Percentiles rank a stretch among this genome's conserved stretches.
Evolutionary conservation across 257 asterid genomes (phyloP).

Genomic region (Solanum clarkiae): DNA sequence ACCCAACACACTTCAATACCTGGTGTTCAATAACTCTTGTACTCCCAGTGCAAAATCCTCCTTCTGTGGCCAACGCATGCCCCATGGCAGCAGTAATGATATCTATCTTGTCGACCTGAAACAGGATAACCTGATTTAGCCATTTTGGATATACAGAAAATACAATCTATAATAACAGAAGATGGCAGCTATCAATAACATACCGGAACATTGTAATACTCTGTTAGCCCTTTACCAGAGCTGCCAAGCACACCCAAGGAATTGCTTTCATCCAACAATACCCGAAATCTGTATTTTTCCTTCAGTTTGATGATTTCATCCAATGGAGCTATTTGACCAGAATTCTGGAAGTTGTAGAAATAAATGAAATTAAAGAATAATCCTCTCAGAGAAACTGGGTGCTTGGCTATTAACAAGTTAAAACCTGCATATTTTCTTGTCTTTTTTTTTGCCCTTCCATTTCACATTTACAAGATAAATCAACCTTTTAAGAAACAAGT

Average conservation of each 20-base stretch:
- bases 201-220: conserved; percentile 66
- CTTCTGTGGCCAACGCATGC: conserved; percentile 90
- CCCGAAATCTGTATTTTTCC: conserved; percentile 82
- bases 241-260: conserved; percentile 87
- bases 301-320: conserved; percentile 76
- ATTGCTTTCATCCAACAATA: conserved; percentile 83
- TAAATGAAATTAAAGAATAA: not conserved
- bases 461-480: not conserved
- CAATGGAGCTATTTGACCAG: conserved; percentile 87
- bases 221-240: conserved; percentile 91
- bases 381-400: not conserved
- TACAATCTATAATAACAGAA: conserved; percentile 3
- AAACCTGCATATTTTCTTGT: not conserved
- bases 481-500: not conserved
- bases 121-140: not conserved
- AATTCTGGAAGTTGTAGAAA: conserved; percentile 44
- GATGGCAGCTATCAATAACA: conserved; percentile 9
- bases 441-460: not conserved
- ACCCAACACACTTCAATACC: conserved; percentile 27
- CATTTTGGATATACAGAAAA: not conserved
- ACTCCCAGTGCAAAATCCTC: conserved; percentile 98
- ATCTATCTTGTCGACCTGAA: conserved; percentile 81
- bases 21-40: conserved; percentile 88
- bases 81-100: conserved; percentile 94
- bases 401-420: not conserved